Percentiles rank a stretch among this genome's conserved stretches.
Evolutionary conservation across 2,329 filamentous ascomycete species (phyloP).

Genomic region (Rosellinia necatrix): DNA sequence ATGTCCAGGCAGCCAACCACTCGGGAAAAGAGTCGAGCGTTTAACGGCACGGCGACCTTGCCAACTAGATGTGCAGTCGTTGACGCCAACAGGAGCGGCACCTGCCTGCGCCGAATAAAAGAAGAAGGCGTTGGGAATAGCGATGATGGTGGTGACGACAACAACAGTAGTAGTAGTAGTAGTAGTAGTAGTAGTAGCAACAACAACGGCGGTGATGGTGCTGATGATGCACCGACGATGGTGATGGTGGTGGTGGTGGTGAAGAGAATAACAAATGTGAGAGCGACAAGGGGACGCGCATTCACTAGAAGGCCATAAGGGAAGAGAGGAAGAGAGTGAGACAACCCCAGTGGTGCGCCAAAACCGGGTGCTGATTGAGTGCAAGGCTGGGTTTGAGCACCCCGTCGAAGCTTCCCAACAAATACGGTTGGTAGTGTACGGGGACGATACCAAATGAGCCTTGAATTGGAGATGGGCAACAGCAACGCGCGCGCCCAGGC

Average conservation of each 20-base stretch:
- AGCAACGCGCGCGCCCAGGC: too few relatives aligned
- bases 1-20: background rate
- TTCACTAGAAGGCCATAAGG: too few relatives aligned
- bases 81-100: background rate
- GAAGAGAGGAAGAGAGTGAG: background rate
- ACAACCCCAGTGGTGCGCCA: slow-evolving; percentile 2
- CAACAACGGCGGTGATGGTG: background rate
- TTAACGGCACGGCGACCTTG: background rate
- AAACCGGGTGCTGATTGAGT: background rate
- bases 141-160: background rate
- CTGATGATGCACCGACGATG: background rate
- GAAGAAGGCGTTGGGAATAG: background rate
- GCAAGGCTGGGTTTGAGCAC: slow-evolving; percentile 16
- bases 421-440: background rate
- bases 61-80: background rate
- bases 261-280: background rate
- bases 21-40: slow-evolving; percentile 8
- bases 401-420: slow-evolving; percentile 4
- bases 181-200: background rate
- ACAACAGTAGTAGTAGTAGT: background rate
- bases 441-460: background rate
- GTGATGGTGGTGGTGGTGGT: background rate
- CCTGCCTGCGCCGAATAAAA: background rate
- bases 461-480: slow-evolving; percentile 1
- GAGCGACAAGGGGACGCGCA: slow-evolving; percentile 2